Evolutionary conservation across 768 basidiomycete genomes (phyloP), one percentile per base, ranked within the genome.

Genomic region (Epithele typhae): DNA sequence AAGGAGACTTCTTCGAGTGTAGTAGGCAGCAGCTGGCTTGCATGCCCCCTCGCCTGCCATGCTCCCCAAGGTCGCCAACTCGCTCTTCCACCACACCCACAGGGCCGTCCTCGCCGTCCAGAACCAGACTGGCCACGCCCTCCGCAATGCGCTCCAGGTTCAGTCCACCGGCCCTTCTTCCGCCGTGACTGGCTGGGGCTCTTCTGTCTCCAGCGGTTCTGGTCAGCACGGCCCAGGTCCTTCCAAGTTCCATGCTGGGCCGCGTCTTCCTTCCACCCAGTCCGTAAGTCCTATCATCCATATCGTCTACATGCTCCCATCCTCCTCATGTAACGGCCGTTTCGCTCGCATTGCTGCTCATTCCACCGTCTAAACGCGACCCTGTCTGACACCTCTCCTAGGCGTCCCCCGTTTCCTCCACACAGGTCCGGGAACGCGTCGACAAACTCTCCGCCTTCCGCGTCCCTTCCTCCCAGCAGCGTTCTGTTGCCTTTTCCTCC

Each of bases 31-130:
- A 43, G 18, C 50, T 18, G 42, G 43, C 37, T 39, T 44, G 51
- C 43, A 52, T 47, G 51, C 46, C 46, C 21, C 37, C 37, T 41
- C 41, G 23, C 33, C 35, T 43, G 39, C 40, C 48, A 92, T 92
- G 89, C 70, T 92, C 60, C 88, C 89, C 41, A 88, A 89, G 66
- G 82, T 87, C 68, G 82, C 86, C 24, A 84, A 81, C n/a, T 80
- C 84, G 41, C 72, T 92, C 43, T 68, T 92, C 25, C 79, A 89
- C 51, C 81, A 82, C 53, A 86, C 85, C 0, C 76, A 82, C 12
- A 82, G 88, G 59, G 87, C 84, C 14, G 88, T 82, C 38, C 79
- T 84, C 0, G 78, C 82, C 39, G 82, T 85, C 46, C 87, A 90
- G 56, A 81, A 82, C 51, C 86, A 86, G 62, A 74, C 74, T 4